Conservation (phyloP, 768 basidiomycete genomes). For the Paxillus rubicundulus region DNA sequence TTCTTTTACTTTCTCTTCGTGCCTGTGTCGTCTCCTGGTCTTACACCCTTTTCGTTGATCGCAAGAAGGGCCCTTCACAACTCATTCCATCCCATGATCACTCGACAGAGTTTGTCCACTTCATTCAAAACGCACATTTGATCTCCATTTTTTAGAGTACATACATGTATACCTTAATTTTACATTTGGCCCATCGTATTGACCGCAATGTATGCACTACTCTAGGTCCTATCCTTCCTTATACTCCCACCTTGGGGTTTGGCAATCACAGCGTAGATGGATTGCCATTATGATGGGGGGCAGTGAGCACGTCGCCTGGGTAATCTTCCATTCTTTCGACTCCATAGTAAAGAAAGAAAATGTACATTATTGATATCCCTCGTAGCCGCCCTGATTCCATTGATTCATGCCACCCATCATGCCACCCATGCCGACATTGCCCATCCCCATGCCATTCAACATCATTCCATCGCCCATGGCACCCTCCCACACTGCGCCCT, state of each 20-base stretch:
- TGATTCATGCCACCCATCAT: conserved; percentile 38
- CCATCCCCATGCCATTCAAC: conserved; percentile 38
- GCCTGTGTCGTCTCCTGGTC: background rate
- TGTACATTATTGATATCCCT: conserved; percentile 26
- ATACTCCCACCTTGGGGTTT: conserved; percentile 6
- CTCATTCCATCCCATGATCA: no score
- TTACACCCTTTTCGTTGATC: conserved; percentile 16
- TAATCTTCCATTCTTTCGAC: no score
- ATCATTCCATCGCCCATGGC: conserved; percentile 44
- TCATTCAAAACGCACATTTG: conserved; percentile 42
- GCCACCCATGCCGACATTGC: conserved; percentile 32
- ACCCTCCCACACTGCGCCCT: conserved; percentile 37
- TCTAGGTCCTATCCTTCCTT: conserved; percentile 10
- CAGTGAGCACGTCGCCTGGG: no score
- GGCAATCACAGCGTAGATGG: conserved; percentile 1
- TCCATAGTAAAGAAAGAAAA: background rate
- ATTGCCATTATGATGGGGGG: no score
- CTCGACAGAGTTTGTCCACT: background rate
- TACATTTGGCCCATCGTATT: conserved; percentile 21
- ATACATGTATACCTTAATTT: conserved; percentile 35
- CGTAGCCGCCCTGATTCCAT: conserved; percentile 35
- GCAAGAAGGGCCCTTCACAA: conserved; percentile 2
- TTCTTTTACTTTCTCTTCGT: background rate
- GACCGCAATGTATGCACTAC: conserved; percentile 29
- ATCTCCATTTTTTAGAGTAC: conserved; percentile 42